Base-by-base conservation (phyloP, 139 green algal genomes). In the Mychonastes homosphaera region DNA sequence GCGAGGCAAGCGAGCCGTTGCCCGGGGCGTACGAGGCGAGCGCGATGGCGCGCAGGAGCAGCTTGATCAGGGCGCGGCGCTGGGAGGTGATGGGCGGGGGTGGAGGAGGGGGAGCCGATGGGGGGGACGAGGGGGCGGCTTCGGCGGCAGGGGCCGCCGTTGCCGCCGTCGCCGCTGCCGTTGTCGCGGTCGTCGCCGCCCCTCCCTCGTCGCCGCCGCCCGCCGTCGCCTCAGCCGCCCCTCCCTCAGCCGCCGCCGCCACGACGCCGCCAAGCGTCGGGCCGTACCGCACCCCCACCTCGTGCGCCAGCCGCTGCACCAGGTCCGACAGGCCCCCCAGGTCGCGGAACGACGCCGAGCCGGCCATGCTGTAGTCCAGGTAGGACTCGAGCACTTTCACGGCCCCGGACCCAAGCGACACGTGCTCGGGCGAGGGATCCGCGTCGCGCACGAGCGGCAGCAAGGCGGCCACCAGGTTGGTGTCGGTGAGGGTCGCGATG, bases 321-420 rank as follows among this genome's bases (percentile, higher is more conserved):
- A 93, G 81, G 44, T 76, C 71, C 2, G 71, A 55, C 28, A 94
- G 57, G 12, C 88, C 90, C 32, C 79, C 74, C 18, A 94, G 64
- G n/a, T 96, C 90, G 8, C 83, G 59, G 69, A 97, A 95, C 18
- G 83, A 53, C 12, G 73, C 69, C 13, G 64, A 60, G 4, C 84
- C 79, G 6, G 72, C 50, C 24, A 79, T 72, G 53, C 46, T 76
- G 61, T 83, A 88, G 63, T 97, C 90, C 74, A 97, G 86, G 70
- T 87, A 94, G 15, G 75, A 63, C 71, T 97, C 89, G 34, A 96
- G 65, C 36, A 94, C 81, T 33, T 81, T 78, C 32, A 94, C 75
- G 0, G 72, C 74, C 12, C 63, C 67, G 4, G 74, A 75, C 19
- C 96, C 81, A 21, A 96, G 43, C 2, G 44, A 32, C 21, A 83